Evolutionary conservation across 305 asterid species (phyloP).

Genomic region (Vinca major): DNA sequence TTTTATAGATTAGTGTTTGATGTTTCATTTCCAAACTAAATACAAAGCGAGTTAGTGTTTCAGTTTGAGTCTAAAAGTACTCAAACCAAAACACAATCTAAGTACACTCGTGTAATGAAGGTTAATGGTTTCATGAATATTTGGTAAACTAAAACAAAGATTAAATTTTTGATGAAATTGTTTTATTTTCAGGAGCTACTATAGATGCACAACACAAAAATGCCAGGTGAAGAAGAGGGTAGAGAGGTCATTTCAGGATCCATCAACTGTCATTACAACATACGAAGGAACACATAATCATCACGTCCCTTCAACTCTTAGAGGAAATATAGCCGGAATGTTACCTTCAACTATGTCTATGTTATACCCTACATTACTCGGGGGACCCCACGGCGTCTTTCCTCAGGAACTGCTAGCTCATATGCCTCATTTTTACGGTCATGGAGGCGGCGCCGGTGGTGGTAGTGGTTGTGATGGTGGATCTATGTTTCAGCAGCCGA

Average conservation of each 20-base stretch:
- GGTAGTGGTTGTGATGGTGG: too few species aligned
- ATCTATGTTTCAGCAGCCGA: slow-evolving; percentile 19
- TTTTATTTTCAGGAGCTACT: slow-evolving; percentile 57
- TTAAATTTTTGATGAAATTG: not conserved
- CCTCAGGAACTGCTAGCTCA: slow-evolving; percentile 37
- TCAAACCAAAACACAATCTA: too few species aligned
- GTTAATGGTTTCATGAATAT: too few species aligned
- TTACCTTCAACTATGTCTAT: slow-evolving; percentile 31
- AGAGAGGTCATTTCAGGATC: slow-evolving; percentile 77
- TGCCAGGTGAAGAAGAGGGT: slow-evolving; percentile 81
- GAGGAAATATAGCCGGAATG: slow-evolving; percentile 47
- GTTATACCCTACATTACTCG: slow-evolving; percentile 14
- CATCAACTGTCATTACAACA: slow-evolving; percentile 62
- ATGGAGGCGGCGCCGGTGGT: slow-evolving; percentile 11
- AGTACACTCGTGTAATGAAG: too few species aligned
- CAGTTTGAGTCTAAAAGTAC: too few species aligned
- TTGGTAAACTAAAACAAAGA: too few species aligned
- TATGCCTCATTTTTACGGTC: slow-evolving; percentile 34
- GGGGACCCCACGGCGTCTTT: slow-evolving; percentile 12
- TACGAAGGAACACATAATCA: slow-evolving; percentile 92
- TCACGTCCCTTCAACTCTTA: slow-evolving; percentile 37
- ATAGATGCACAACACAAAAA: slow-evolving; percentile 74
- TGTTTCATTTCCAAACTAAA: too few species aligned
- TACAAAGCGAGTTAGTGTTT: too few species aligned
- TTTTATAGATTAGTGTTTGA: too few species aligned